Evolutionary conservation across 2,329 filamentous ascomycete genomes (phyloP).

Genomic region (Albophoma yamanashiensis): DNA sequence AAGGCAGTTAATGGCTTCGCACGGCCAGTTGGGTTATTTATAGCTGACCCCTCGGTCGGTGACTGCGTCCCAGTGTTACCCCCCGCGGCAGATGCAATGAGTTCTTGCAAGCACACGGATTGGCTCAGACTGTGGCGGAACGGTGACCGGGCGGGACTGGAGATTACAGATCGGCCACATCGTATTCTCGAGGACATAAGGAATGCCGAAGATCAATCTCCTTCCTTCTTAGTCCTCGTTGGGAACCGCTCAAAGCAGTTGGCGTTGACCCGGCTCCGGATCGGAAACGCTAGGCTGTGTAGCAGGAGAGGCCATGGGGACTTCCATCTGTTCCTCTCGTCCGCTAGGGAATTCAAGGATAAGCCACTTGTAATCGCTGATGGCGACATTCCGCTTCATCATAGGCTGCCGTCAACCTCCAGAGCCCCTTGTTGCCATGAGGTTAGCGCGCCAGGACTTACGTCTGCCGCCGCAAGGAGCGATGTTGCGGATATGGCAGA

Average conservation of each 20-base stretch:
- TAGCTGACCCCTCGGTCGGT: too few relatives aligned
- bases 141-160: not conserved
- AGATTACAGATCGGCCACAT: not conserved
- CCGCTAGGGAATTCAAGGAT: not conserved
- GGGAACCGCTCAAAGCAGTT: not conserved
- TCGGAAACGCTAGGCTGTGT: not conserved
- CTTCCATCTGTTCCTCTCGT: not conserved
- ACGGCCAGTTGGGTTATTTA: too few relatives aligned
- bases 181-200: not conserved
- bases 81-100: not conserved
- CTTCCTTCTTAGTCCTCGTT: not conserved
- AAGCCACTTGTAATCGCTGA: not conserved
- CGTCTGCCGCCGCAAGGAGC: not conserved
- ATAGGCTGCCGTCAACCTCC: not conserved
- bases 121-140: not conserved
- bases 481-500: not conserved
- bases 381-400: not conserved
- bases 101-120: not conserved
- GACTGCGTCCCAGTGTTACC: too few relatives aligned
- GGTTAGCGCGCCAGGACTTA: not conserved
- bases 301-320: not conserved
- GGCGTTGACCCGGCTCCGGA: not conserved
- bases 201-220: not conserved
- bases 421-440: not conserved
- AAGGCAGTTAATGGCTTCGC: too few relatives aligned